Base-by-base conservation (phyloP, 1,139 yeast genomes). In the Kluyveromyces marxianus region DNA sequence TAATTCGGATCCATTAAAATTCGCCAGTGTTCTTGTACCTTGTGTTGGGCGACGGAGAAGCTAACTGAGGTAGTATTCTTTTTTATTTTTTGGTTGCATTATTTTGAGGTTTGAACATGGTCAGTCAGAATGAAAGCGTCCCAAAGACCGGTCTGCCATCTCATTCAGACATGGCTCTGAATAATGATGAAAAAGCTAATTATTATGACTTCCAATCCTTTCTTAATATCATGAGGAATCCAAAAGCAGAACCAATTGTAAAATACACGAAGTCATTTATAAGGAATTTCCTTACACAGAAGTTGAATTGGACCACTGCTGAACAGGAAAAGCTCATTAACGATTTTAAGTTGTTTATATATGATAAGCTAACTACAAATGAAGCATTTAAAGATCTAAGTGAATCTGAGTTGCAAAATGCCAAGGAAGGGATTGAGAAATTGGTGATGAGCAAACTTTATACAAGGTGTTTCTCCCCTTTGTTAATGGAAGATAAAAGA, bases 341-440 rank as follows among this genome's bases (percentile, higher is more conserved):
- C 41, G 96, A 90, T 57, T 90, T 86, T 68, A 79, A 84, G 60
- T 59, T 57, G 3, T 87, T 90, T 59, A 80, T 90, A 54, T 76
- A 74, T 48, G 81, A 73, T 29, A 86, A 86, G 58, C 79, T 88
- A 68, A 57, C 67, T 3, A 64, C 72, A 7, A 83, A 73, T 56
- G 86, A 84, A 52, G 97, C 97, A 0, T 92, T 90, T 63, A 74
- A 77, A 31, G 70, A 78, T 2, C 75, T 89, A 73, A 78, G 76
- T 25, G 76, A 71, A 3, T 74, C 74, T 32, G 79, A 77, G 47
- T 69, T 84, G 48, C 81, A 76, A 39, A 90, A 90, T 58, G 83
- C 95, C 2, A 69, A 83, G 52, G 97, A 89, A 59, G 98, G 98
- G 0, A 74, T 92, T 61, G 99, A 94, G 64, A 94, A 94, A 62